phyloP scores from a whole-genome alignment of 2,329 filamentous ascomycete species.

The Bimuria novae-zelandiae region DNA sequence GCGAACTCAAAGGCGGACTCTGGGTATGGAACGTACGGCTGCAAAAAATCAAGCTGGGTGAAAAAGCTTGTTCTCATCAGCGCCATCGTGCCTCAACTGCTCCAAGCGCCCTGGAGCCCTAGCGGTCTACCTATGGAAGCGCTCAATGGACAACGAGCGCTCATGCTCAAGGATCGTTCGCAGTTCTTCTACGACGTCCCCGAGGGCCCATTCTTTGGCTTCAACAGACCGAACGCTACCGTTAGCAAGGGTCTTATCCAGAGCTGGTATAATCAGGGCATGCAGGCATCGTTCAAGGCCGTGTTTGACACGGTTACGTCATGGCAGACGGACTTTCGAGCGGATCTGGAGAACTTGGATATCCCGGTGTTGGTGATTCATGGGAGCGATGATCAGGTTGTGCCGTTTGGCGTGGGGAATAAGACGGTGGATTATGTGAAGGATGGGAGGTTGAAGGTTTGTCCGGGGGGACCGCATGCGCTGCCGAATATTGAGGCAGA shows the following conservation, averaged over 20 bases:
- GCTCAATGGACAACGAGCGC: background rate
- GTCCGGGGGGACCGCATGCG: slow-evolving; percentile 5
- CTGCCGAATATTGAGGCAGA: slow-evolving; percentile 8
- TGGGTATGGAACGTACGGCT: background rate
- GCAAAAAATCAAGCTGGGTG: slow-evolving; percentile 44
- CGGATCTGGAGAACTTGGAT: slow-evolving; percentile 6
- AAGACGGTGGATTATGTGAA: slow-evolving; percentile 3
- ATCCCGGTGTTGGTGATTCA: slow-evolving; percentile 11
- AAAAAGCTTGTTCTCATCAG: slow-evolving; percentile 45
- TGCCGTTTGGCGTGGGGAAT: slow-evolving; percentile 7
- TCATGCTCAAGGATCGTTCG: slow-evolving; percentile 4
- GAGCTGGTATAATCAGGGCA: slow-evolving; percentile 8
- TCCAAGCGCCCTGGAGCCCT: slow-evolving; percentile 3
- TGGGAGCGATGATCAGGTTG: slow-evolving; percentile 10
- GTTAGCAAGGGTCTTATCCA: slow-evolving; percentile 8
- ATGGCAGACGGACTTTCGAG: slow-evolving; percentile 9
- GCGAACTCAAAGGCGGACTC: slow-evolving; percentile 22
- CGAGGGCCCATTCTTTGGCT: slow-evolving; percentile 11
- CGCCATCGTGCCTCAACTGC: slow-evolving; percentile 1
- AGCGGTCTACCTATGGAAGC: background rate
- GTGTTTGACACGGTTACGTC: slow-evolving; percentile 1
- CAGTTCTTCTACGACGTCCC: slow-evolving; percentile 10
- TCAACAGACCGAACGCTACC: slow-evolving; percentile 7
- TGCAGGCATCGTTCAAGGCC: slow-evolving; percentile 9
- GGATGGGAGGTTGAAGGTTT: slow-evolving; percentile 9